Percentiles rank a stretch among this genome's conserved stretches.
phyloP scores from a whole-genome alignment of 352 stramenopile genomes.

The Phytopythium boreale region DNA sequence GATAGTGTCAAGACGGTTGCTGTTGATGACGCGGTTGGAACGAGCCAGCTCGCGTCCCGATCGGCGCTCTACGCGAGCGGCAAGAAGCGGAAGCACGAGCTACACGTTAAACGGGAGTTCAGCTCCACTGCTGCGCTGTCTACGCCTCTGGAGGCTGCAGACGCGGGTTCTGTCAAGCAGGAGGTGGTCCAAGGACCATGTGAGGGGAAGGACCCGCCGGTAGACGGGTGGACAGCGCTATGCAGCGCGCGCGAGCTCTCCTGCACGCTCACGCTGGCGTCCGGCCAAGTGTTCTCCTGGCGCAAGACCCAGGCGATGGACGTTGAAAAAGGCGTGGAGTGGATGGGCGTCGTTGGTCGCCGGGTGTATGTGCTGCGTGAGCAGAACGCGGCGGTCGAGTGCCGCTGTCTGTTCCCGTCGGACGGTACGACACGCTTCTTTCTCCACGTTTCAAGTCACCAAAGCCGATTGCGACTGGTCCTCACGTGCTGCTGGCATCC shows the following conservation, averaged over 20 bases:
- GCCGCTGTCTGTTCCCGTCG: conserved; percentile 61
- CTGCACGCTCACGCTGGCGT: conserved; percentile 43
- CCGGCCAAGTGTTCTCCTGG: conserved; percentile 54
- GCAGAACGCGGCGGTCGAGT: conserved; percentile 29
- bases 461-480: neutral
- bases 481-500: neutral
- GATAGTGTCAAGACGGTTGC: neutral
- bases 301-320: conserved; percentile 9
- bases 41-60: neutral
- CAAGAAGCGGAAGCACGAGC: conserved; percentile 3
- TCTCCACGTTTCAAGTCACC: neutral
- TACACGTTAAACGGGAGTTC: neutral
- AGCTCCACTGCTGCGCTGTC: neutral
- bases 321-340: conserved; percentile 20
- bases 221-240: conserved; percentile 38
- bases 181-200: neutral
- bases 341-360: conserved; percentile 47
- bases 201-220: neutral
- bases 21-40: neutral
- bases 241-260: conserved; percentile 44
- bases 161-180: neutral
- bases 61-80: neutral
- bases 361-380: conserved; percentile 53
- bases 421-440: conserved; percentile 23
- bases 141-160: neutral